Base-by-base conservation (phyloP, 2,329 filamentous ascomycete genomes). In the Gaeumannomyces sp. region DNA sequence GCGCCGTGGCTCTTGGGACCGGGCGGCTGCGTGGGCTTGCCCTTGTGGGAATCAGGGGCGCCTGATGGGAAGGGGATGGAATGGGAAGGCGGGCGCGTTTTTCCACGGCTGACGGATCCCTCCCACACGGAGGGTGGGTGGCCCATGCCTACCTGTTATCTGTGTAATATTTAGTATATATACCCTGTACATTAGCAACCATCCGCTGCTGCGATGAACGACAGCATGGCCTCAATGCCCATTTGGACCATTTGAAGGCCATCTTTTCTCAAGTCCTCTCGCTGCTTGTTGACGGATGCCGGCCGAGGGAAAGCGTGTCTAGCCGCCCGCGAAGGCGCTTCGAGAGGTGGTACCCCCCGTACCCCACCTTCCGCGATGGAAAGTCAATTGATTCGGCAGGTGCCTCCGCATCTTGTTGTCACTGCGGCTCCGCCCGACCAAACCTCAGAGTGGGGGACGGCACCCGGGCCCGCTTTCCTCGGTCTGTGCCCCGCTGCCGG, bases 121-220 rank as follows among this genome's bases (percentile, higher is more conserved):
- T 61, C 62, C 59, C 57, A 50, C 8, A 50, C 10, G 45, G 45
- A 50, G 45, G 35, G 35, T 14, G 35, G 2, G 45, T 10, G 16
- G 45, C 45, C 19, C 19, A n/a, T n/a, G 45, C 45, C 45, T 53
- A n/a, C 22, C 45, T 53, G 45, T 10, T n/a, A 11, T 53, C 45
- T 53, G 45, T 53, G 45, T 53, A 53, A 53, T 53, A 53, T 53
- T 53, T 53, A 53, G 45, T 53, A 22, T n/a, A 11, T 53, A 53
- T 53, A 53, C 45, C 45, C 45, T 53, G 45, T 53, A 53, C 45
- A 53, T n/a, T 53, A 53, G 45, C 45, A 53, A 22, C 22, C 45
- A 53, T 11, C 22, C 8, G 45, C 45, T 3, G 45, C 45, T 53
- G 45, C 45, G 45, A 22, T 6, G 22, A 53, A 22, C 45, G 45